Base-by-base conservation (phyloP, 2,329 filamentous ascomycete species). In the Waltergamsia citrina region DNA sequence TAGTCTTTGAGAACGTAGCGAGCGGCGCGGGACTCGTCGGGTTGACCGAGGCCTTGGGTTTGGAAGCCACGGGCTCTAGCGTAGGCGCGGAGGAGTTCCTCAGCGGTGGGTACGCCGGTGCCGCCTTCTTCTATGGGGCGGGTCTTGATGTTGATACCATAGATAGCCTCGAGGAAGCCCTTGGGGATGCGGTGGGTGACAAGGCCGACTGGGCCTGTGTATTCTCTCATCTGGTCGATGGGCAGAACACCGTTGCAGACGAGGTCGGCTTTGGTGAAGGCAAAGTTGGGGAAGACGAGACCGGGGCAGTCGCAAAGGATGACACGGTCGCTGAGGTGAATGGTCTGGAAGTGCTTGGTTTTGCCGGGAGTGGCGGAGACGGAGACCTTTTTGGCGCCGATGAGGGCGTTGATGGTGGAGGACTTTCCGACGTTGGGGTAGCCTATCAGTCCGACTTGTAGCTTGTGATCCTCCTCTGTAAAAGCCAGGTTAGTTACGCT, bases 401-500 rank as follows among this genome's bases (percentile, higher is more conserved):
- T 88, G n/a, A 98, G 74, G 27, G 92, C 90, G 64, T 98, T 98
- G 70, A 98, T 98, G 12, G 92, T 98, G 32, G 88, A 95, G 2
- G 93, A 98, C 64, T 98, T 98, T 62, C 92, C 92, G 42, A 98
- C 92, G 63, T 98, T 98, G 51, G 92, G 92, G 60, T 98, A 98
- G 38, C 92, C 92, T 24, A 98, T 92, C 15, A 98, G 69, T 47
- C 92, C 92, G 45, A 98, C 92, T 43, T 86, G 79, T 5, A 88
- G 81, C 57, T 93, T 95, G 42, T 60, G 60, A 29, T 67, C 64
- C 7, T 63, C 47, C 4, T 59, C 68, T 69, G 43, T 34, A 15
- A 6, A 6, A 28, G 20, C 12, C 26, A 32, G 22, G 16, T 12
- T 18, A 29, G 10, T 8, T 21, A 4, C 14, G 4, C 5, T 39